Base-by-base conservation (phyloP, 2,329 filamentous ascomycete genomes). In the Stylonectria norvegica region DNA sequence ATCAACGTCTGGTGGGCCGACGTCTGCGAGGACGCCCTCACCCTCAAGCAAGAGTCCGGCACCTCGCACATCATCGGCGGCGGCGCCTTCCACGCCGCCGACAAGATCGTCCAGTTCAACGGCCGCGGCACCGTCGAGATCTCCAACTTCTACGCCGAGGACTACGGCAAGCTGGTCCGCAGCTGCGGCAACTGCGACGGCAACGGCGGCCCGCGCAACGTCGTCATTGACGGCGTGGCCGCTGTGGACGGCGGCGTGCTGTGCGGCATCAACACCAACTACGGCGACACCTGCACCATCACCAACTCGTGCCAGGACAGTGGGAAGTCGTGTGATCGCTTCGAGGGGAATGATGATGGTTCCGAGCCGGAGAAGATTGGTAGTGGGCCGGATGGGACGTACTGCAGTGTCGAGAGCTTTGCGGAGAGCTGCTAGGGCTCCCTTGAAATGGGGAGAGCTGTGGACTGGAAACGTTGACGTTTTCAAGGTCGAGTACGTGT, bases 111-210 rank as follows among this genome's bases (percentile, higher is more conserved):
- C 20, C 68, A 71, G 45, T 65, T 66, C 55, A 71, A 70, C 51
- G 67, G 68, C 16, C 61, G 59, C 20, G 68, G 67, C 20, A 69
- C 65, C 0, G 50, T 67, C 11, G 48, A 54, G 15, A 56, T 67
- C 40, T 61, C 39, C 1, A 34, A 49, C 36, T 56, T 52, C 11
- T 51, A 52, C 29, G 53, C 42, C 10, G 40, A 60, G 37, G 59
- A 68, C 50, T 76, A 53, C 30, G 72, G 72, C 38, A 76, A 75
- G 50, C 59, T 77, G 18, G 70, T 70, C 40, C 69, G 73, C 34
- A 66, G 64, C 36, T 77, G 72, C 55, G 73, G 72, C 20, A 73
- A 56, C 33, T 56, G 50, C 40, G 44, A 48, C 9, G 36, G 41
- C 7, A 53, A 56, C 12, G 43, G 48, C 3, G 50, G 50, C 11